Percentiles rank a stretch among this genome's conserved stretches.
These are phyloP conservation scores for Rhizoctonia solani DNA, from an alignment of 1,284 basidiomycete species.

Conservation along the genomic window DNA sequence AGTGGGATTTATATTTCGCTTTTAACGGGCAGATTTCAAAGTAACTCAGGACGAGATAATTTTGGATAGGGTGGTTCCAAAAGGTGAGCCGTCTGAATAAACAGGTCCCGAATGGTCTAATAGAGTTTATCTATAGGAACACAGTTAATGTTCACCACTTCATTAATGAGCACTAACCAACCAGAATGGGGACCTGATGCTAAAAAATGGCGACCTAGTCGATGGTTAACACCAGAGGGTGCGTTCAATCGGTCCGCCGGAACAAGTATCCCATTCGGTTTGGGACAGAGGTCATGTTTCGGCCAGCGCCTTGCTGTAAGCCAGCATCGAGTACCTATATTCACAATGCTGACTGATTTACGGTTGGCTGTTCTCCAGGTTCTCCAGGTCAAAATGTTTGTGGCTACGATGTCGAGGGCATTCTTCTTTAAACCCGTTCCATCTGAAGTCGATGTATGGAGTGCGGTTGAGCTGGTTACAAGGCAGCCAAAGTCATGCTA, in stretches of 20 bases:
- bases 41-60: conserved; percentile 1
- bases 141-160: background rate
- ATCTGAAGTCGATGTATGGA: background rate
- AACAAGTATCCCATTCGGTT: conserved; percentile 12
- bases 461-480: conserved; percentile 10
- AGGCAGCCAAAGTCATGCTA: conserved; percentile 17
- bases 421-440: conserved; percentile 9
- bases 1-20: background rate
- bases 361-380: background rate
- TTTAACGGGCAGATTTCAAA: background rate
- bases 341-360: background rate
- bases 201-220: conserved; percentile 9
- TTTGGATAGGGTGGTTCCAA: background rate
- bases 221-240: conserved; percentile 11
- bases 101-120: background rate
- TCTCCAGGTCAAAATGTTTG: conserved; percentile 17
- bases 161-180: conserved; percentile 6
- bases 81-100: background rate
- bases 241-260: conserved; percentile 20
- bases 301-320: conserved; percentile 25
- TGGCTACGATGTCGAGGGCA: conserved; percentile 1
- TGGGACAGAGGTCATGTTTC: conserved; percentile 27
- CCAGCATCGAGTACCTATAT: background rate
- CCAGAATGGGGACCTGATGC: conserved; percentile 28
- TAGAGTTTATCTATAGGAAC: background rate